Base-by-base conservation (phyloP, 345 rosid genomes). In the Linum lewisii region DNA sequence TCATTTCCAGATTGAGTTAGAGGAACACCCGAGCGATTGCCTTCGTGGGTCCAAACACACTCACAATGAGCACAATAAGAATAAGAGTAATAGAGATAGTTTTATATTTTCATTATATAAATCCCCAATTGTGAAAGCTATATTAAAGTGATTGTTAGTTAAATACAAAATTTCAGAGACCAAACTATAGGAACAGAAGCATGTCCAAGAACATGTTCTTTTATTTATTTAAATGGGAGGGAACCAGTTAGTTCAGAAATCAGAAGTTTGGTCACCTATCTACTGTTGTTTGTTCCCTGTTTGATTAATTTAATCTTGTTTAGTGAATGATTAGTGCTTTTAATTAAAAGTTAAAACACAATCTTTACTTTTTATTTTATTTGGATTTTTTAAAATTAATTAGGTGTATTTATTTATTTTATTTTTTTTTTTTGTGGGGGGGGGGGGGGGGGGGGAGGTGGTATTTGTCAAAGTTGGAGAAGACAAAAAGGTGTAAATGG, bases 61-160 rank as follows among this genome's bases (percentile, higher is more conserved):
- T 51, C 54, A 51, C 54, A 51, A 51, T 4, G 54, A 18, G 54
- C 54, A 51, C 54, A 4, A 51, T 51, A 51, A 51, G 54, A 51
- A 51, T 51, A 18, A 16, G 54, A 51, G 6, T 15, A 51, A 51
- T 51, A 51, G 54, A 51, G n/a, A n/a, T n/a, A n/a, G n/a, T n/a
- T n/a, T n/a, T n/a, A n/a, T n/a, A n/a, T n/a, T n/a, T n/a, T n/a
- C n/a, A n/a, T n/a, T n/a, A n/a, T n/a, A n/a, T n/a, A n/a, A n/a
- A n/a, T n/a, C n/a, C n/a, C n/a, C n/a, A n/a, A n/a, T n/a, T n/a
- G n/a, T n/a, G n/a, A n/a, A n/a, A n/a, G n/a, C n/a, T n/a, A n/a
- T n/a, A n/a, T n/a, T n/a, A n/a, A n/a, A n/a, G n/a, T n/a, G n/a
- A 15, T 9, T 38, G 6, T 38, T 38, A 5, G 45, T 38, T 38